Evolutionary conservation across 2,329 filamentous ascomycete genomes (phyloP).

Genomic region (Rhynchosporium graminicola): DNA sequence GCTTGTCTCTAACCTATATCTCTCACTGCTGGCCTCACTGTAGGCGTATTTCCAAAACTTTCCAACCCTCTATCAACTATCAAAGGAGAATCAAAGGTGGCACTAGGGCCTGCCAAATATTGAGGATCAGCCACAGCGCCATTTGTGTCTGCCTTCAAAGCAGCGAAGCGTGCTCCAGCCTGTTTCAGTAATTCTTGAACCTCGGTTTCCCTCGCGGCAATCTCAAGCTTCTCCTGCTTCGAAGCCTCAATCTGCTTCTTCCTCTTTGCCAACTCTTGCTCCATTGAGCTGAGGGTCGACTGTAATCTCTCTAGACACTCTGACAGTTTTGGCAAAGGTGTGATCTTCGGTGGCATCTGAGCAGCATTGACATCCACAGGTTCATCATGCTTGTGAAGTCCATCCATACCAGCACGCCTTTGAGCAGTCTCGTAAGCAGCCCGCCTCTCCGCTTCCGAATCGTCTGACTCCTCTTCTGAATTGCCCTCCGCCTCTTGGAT

Average conservation of each 20-base stretch:
- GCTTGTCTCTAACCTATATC: constrained; percentile 35
- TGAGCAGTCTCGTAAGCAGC: constrained; percentile 88
- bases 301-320: constrained; percentile 67
- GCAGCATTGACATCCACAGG: constrained; percentile 41
- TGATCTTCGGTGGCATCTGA: constrained; percentile 59
- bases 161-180: constrained; percentile 71
- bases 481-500: constrained; percentile 77
- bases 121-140: constrained; percentile 37
- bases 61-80: constrained; percentile 41
- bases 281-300: constrained; percentile 61
- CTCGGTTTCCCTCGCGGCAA: constrained; percentile 71
- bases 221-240: constrained; percentile 66
- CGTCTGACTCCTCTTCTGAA: constrained; percentile 63
- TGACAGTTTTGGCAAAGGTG: constrained; percentile 72
- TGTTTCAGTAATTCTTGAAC: constrained; percentile 81
- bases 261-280: constrained; percentile 61
- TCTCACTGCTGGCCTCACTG: constrained; percentile 34
- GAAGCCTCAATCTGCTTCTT: constrained; percentile 65
- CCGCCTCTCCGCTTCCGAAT: constrained; percentile 69
- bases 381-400: constrained; percentile 52
- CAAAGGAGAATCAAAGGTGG: constrained; percentile 9
- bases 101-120: constrained; percentile 21
- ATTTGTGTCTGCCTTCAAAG: constrained; percentile 52
- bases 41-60: constrained; percentile 45
- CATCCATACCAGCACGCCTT: constrained; percentile 83